Percentiles rank a stretch among this genome's conserved stretches.
Conservation (phyloP, 2,329 filamentous ascomycete species). For the Fusarium sp. region DNA sequence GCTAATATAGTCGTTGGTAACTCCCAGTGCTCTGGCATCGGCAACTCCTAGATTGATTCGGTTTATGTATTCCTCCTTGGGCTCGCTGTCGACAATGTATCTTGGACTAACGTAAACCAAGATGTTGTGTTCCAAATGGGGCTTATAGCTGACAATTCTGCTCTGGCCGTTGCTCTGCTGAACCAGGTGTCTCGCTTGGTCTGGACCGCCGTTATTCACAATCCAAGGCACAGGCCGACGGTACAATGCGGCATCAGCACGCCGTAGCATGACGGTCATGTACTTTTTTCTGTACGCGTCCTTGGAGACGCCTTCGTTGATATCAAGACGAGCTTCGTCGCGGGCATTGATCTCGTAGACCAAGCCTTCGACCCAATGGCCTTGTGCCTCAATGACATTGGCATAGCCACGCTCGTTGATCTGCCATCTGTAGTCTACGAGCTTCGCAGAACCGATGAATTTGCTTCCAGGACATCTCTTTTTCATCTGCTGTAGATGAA, state of each 20-base stretch:
- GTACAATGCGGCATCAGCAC: conserved; percentile 50
- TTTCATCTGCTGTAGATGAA: conserved; percentile 59
- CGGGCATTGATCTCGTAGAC: conserved; percentile 53
- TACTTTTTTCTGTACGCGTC: conserved; percentile 53
- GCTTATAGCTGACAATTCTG: conserved; percentile 31
- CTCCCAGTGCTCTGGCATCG: conserved; percentile 52
- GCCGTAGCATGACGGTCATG: conserved; percentile 49
- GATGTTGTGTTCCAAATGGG: conserved; percentile 47
- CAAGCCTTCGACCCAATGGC: conserved; percentile 54
- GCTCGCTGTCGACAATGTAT: conserved; percentile 49
- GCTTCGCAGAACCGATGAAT: conserved; percentile 53
- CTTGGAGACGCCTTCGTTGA: conserved; percentile 55
- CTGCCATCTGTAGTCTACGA: conserved; percentile 56
- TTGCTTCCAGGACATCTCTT: conserved; percentile 55
- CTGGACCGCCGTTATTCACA: conserved; percentile 51
- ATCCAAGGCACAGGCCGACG: conserved; percentile 53
- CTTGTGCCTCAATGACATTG: conserved; percentile 53
- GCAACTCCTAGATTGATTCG: conserved; percentile 54
- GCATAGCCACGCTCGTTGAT: conserved; percentile 61
- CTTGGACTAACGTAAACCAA: conserved; percentile 55
- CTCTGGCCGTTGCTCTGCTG: conserved; percentile 30
- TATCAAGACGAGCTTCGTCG: conserved; percentile 55
- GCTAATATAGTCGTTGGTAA: conserved; percentile 51
- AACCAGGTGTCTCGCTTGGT: conserved; percentile 41
- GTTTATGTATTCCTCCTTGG: conserved; percentile 54